Conservation (phyloP, 169 alveolate species). For the Plasmodium sp. region DNA sequence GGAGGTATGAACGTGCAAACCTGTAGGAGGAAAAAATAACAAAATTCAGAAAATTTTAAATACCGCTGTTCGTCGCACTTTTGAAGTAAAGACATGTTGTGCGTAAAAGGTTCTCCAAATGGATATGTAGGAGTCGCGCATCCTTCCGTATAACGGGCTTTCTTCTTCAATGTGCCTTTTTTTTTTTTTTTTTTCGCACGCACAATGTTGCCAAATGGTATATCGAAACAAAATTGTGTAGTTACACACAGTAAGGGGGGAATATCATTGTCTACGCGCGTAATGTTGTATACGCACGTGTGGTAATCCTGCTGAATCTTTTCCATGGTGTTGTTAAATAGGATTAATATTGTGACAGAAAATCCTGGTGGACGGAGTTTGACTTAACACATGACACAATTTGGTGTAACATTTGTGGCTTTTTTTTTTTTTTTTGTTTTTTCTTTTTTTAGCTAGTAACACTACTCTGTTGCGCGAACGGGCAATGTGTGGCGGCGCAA, state of each 20-base stretch:
- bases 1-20: background rate
- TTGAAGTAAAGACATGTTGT: background rate
- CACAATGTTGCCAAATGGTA: background rate
- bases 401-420: background rate
- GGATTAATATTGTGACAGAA: background rate
- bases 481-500: conserved; percentile 7
- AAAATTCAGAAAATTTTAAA: conserved; percentile 9
- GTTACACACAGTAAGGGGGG: conserved; percentile 20
- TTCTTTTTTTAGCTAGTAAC: background rate
- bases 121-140: background rate
- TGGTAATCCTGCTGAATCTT: background rate
- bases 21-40: conserved; percentile 16
- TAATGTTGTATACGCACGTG: background rate
- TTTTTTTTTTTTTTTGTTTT: background rate
- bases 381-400: background rate
- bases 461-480: background rate
- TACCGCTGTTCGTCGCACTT: conserved; percentile 1
- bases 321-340: background rate
- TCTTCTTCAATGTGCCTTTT: conserved; percentile 1
- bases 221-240: conserved; percentile 35
- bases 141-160: background rate
- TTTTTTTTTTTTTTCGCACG: conserved; percentile 1
- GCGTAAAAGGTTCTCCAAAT: background rate
- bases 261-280: background rate
- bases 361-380: background rate